A percentile compares a stretch with the other conserved stretches of the same genome.
Conservation (phyloP, 768 basidiomycete genomes). For the Coprinopsis sp. region DNA sequence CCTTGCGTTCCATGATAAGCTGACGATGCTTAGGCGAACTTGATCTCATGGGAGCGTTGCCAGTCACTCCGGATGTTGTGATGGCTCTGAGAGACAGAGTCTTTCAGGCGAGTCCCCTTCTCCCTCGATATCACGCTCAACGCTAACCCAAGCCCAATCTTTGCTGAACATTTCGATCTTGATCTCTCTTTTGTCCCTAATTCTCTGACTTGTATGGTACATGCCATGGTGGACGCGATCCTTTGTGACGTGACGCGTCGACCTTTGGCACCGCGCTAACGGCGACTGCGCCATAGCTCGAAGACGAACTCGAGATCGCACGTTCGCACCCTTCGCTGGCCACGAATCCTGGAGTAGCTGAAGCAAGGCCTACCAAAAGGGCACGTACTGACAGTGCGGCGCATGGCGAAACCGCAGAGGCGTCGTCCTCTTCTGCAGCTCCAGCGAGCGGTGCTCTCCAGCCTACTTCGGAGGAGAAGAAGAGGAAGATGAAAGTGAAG, state of each 20-base stretch:
- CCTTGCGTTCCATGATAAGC: too few relatives aligned
- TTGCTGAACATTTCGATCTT: too few relatives aligned
- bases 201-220: too few relatives aligned
- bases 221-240: too few relatives aligned
- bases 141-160: background rate
- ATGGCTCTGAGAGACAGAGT: constrained; percentile 1
- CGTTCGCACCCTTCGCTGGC: too few relatives aligned
- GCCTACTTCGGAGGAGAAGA: constrained; percentile 31
- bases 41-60: constrained; percentile 19
- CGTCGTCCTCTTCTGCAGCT: constrained; percentile 14
- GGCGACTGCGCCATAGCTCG: too few relatives aligned
- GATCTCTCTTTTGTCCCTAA: too few relatives aligned
- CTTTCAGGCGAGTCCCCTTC: constrained; percentile 8
- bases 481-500: constrained; percentile 33
- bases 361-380: too few relatives aligned
- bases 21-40: constrained; percentile 23
- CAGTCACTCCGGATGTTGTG: constrained; percentile 20
- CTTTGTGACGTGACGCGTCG: too few relatives aligned
- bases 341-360: too few relatives aligned
- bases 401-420: constrained; percentile 10
- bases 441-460: constrained; percentile 13
- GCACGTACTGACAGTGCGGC: too few relatives aligned
- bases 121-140: background rate
- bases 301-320: too few relatives aligned
- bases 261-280: constrained; percentile 21